phyloP scores from a whole-genome alignment of 345 rosid species.

The Euphorbia peplus region DNA sequence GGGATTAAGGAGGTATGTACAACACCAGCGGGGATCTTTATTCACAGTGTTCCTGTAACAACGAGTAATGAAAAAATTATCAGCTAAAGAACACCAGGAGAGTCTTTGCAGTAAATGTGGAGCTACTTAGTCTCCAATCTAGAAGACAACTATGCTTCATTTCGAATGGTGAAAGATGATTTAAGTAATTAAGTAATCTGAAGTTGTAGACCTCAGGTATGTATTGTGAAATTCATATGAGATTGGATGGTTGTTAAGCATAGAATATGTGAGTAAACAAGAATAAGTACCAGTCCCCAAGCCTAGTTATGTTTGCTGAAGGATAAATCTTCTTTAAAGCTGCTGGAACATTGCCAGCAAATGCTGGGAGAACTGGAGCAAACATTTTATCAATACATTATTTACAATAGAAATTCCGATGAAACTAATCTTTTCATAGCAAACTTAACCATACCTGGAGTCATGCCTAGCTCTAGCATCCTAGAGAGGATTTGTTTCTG shows the following conservation, averaged over 20 bases:
- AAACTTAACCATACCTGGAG: constrained; percentile 57
- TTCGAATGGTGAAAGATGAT: constrained; percentile 7
- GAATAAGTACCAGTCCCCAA: constrained; percentile 76
- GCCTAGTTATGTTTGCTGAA: constrained; percentile 75
- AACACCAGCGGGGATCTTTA: constrained; percentile 83
- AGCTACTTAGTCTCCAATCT: neutral
- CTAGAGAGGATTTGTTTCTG: constrained; percentile 79
- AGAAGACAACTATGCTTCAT: neutral
- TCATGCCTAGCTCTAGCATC: constrained; percentile 93
- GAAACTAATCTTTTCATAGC: neutral
- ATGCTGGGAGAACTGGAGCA: constrained; percentile 83
- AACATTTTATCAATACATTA: constrained; percentile 10
- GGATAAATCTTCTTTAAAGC: constrained; percentile 73
- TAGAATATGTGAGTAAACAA: neutral
- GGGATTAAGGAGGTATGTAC: constrained; percentile 91
- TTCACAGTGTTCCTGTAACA: constrained; percentile 85
- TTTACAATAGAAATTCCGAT: neutral
- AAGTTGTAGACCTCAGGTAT: constrained; percentile 2
- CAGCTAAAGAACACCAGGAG: neutral
- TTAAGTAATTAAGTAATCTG: neutral
- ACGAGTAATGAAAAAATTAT: constrained; percentile 12
- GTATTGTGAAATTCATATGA: constrained; percentile 3
- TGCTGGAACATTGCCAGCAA: constrained; percentile 95
- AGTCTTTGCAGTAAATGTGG: neutral
- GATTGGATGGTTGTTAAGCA: constrained; percentile 3